A percentile compares a stretch with the other conserved stretches of the same genome.
phyloP scores from a whole-genome alignment of 2,329 filamentous ascomycete genomes.

The Hypoxylon sp. region DNA sequence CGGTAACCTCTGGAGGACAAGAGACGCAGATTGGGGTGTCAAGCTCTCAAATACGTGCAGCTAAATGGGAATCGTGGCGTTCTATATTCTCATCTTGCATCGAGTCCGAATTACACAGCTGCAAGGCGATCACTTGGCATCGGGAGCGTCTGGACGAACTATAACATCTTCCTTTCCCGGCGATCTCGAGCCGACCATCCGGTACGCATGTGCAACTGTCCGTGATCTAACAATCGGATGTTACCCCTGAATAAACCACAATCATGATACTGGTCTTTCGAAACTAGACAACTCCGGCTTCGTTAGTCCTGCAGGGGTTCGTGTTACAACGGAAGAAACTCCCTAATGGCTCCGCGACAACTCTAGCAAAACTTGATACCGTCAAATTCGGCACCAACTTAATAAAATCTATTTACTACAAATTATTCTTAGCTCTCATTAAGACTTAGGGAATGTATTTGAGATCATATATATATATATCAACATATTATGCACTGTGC shows the following conservation, averaged over 20 bases:
- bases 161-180: constrained; percentile 16
- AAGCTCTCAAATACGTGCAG: constrained; percentile 6
- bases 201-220: constrained; percentile 25
- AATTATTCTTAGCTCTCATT: not conserved
- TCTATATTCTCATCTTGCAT: constrained; percentile 39
- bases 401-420: not conserved
- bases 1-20: not conserved
- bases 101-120: constrained; percentile 18
- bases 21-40: constrained; percentile 9
- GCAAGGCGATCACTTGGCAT: constrained; percentile 21
- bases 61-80: constrained; percentile 23
- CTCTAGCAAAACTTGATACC: not conserved
- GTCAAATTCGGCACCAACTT: not conserved
- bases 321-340: constrained; percentile 3
- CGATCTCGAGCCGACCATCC: constrained; percentile 26
- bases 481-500: not conserved
- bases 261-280: not conserved
- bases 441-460: not conserved
- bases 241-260: constrained; percentile 10
- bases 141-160: constrained; percentile 24
- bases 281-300: constrained; percentile 1
- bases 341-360: not conserved
- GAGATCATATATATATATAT: not conserved
- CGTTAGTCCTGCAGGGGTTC: not conserved
- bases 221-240: constrained; percentile 27